Conservation (phyloP, 164 flowering plant species). For the Stephania yunnanensis region DNA sequence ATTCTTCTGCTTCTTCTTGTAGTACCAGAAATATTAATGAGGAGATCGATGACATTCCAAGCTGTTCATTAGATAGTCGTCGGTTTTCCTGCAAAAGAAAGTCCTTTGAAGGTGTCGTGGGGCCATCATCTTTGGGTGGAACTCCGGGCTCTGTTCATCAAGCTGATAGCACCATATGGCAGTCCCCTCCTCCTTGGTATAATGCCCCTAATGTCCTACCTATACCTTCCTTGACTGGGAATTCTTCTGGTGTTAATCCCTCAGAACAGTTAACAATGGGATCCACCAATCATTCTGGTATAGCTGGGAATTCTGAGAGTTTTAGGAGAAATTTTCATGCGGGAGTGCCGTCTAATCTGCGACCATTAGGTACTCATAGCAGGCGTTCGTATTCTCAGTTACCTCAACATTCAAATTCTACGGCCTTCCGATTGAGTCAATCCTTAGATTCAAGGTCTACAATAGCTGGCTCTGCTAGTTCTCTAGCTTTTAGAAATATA, state of each 20-base stretch:
- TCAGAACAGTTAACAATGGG: constrained; percentile 21
- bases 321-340: constrained; percentile 35
- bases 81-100: constrained; percentile 70
- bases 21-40: constrained; percentile 35
- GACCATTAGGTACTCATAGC: constrained; percentile 20
- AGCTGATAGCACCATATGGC: constrained; percentile 44
- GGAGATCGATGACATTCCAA: constrained; percentile 44
- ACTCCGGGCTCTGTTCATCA: constrained; percentile 33
- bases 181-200: constrained; percentile 23
- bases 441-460: constrained; percentile 34
- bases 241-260: constrained; percentile 14
- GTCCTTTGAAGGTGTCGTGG: constrained; percentile 51
- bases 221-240: constrained; percentile 24
- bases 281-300: constrained; percentile 27
- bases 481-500: constrained; percentile 28
- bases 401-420: constrained; percentile 23
- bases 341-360: constrained; percentile 30
- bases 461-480: constrained; percentile 18
- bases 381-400: constrained; percentile 24
- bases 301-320: constrained; percentile 25
- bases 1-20: constrained; percentile 32
- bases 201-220: constrained; percentile 27
- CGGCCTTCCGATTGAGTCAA: constrained; percentile 22
- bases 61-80: constrained; percentile 44
- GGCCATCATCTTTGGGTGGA: constrained; percentile 55